A percentile compares a stretch with the other conserved stretches of the same genome.
phyloP scores from a whole-genome alignment of 1,139 yeast species.

The Meyerozyma elateridarum region DNA sequence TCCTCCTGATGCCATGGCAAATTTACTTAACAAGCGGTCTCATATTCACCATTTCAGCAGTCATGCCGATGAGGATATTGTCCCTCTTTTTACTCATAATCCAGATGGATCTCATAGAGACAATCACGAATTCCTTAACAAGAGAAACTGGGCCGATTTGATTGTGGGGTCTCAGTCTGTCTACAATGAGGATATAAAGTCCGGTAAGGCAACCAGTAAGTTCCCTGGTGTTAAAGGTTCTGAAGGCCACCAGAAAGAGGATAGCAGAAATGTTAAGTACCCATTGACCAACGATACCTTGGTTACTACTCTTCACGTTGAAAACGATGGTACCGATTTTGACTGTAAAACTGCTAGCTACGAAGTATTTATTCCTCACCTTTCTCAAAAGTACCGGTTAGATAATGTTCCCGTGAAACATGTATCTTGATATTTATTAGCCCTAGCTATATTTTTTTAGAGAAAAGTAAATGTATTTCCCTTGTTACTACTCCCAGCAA shows the following conservation, averaged over 20 bases:
- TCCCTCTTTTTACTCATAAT: conserved; percentile 62
- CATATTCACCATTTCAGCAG: conserved; percentile 61
- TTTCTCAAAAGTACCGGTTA: conserved; percentile 33
- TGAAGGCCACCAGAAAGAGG: conserved; percentile 9
- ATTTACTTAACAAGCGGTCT: conserved; percentile 59
- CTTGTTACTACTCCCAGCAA: too few species aligned
- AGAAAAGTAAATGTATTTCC: too few species aligned
- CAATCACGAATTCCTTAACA: conserved; percentile 63
- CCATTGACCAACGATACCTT: conserved; percentile 56
- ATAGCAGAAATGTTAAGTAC: conserved; percentile 32
- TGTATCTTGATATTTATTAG: conserved; percentile 11
- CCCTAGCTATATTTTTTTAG: too few species aligned
- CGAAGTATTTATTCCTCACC: conserved; percentile 66
- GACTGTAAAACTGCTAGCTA: conserved; percentile 60
- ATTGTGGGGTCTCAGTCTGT: conserved; percentile 34
- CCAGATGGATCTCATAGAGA: conserved; percentile 53
- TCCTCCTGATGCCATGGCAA: conserved; percentile 85
- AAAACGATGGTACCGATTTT: conserved; percentile 48
- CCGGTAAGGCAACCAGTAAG: conserved; percentile 14
- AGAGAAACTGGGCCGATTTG: conserved; percentile 69
- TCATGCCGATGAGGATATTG: conserved; percentile 72
- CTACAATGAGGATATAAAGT: conserved; percentile 18
- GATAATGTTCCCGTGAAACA: conserved; percentile 35
- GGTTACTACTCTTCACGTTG: conserved; percentile 70
- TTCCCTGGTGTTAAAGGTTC: conserved; percentile 29